Base-by-base conservation (phyloP, 2,329 filamentous ascomycete species). In the Phialophora expanda region DNA sequence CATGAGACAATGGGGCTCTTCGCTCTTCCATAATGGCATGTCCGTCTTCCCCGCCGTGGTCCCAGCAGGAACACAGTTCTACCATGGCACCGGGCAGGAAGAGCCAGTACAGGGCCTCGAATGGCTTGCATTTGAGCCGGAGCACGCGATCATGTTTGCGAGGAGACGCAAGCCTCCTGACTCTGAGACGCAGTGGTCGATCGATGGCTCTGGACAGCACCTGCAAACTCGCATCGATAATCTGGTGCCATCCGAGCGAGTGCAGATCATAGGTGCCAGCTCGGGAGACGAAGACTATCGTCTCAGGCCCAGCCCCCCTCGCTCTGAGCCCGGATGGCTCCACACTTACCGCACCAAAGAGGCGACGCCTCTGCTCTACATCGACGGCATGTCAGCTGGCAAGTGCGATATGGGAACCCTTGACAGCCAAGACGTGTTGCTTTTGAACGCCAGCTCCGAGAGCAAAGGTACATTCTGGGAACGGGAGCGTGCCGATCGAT, bases 11-110 rank as follows among this genome's bases (percentile, higher is more conserved):
- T 93, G 88, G 86, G 90, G 89, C 1, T 90, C 88, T 0, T 88
- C 89, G 0, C 74, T 91, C 2, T 84, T 90, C 65, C 90, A 93
- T 76, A 93, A 93, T 74, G 90, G 90, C 62, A 88, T 93, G 82
- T 87, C 87, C 1, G 83, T 90, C 70, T 90, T 92, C 71, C 81
- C 89, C 0, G 89, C 85, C 0, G 84, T 82, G 0, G 83, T 93
- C 0, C 89, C 90, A 0, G 79, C 80, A 20, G 89, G 87, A 2
- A 89, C 87, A 0, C 78, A 88, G 41, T 76, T 92, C 9, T 91
- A 92, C 72, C 90, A 93, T 73, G 90, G 90, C 12, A 83, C 82
- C 0, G 70, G 70, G 8, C 75, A 73, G 0, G 70, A 78, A 0
- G 75, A 82, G 1, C 78, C 81, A 0, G 82, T 90, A 0, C 75